Conservation (phyloP, 2,329 filamentous ascomycete species). For the Penicillium sp. region DNA sequence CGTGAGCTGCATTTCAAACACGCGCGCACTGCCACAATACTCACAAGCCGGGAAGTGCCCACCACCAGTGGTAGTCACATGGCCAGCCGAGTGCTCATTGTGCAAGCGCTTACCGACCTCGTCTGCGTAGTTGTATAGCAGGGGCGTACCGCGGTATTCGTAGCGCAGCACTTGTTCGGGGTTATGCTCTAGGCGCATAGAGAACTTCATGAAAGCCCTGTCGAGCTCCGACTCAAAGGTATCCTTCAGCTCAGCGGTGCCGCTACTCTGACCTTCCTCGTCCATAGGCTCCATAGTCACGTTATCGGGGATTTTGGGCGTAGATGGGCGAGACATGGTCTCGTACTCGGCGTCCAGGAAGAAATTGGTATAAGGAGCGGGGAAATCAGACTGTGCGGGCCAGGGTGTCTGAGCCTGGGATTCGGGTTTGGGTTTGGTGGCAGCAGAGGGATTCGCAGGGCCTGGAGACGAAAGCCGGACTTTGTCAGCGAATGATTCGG, state of each 20-base stretch:
- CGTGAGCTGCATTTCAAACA: constrained; percentile 89
- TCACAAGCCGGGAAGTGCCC: constrained; percentile 68
- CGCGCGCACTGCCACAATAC: constrained; percentile 70
- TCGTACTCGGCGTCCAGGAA: constrained; percentile 93
- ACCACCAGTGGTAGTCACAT: constrained; percentile 26
- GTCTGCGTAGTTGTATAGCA: constrained; percentile 80
- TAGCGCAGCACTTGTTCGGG: constrained; percentile 80
- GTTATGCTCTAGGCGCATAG: constrained; percentile 73
- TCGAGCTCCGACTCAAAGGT: constrained; percentile 75
- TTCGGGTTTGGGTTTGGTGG: constrained; percentile 31
- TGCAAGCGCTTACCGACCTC: constrained; percentile 65
- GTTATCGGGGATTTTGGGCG: constrained; percentile 49
- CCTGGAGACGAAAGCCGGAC: constrained; percentile 49
- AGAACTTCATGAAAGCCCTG: constrained; percentile 75
- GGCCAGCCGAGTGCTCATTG: constrained; percentile 22
- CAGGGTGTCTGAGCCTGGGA: constrained; percentile 64
- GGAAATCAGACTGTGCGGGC: constrained; percentile 66
- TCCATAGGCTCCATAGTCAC: constrained; percentile 45
- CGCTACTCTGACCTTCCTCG: constrained; percentile 30
- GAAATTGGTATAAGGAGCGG: constrained; percentile 69
- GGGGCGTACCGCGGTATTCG: constrained; percentile 68
- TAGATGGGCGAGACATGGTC: constrained; percentile 62
- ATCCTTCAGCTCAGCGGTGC: constrained; percentile 57
- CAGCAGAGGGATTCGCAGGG: constrained; percentile 28
- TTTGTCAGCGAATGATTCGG: constrained; percentile 74